These are phyloP conservation scores for Rhinocladiella mackenziei DNA, from an alignment of 2,329 filamentous ascomycete species.

Conservation along the genomic window DNA sequence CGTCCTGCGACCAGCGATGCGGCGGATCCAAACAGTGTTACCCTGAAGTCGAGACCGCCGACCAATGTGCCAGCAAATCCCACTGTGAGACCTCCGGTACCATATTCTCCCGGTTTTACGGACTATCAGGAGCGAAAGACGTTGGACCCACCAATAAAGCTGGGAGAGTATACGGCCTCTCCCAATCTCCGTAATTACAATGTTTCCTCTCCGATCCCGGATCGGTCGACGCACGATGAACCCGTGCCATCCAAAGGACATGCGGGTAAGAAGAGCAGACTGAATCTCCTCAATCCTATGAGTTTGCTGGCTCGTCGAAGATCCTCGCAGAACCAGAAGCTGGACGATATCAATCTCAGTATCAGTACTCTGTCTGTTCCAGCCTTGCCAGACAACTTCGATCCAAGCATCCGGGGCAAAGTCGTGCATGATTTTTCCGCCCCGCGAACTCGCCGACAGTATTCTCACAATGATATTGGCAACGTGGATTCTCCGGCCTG, in stretches of 20 bases:
- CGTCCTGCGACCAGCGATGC: slow-evolving; percentile 26
- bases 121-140: slow-evolving; percentile 10
- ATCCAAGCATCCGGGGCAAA: slow-evolving; percentile 60
- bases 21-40: slow-evolving; percentile 8
- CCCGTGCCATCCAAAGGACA: slow-evolving; percentile 32
- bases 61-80: slow-evolving; percentile 1
- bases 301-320: slow-evolving; percentile 55
- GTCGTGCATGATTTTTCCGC: slow-evolving; percentile 63
- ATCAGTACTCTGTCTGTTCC: slow-evolving; percentile 46
- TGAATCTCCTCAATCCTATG: slow-evolving; percentile 59
- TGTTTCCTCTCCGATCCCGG: slow-evolving; percentile 10
- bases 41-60: not conserved
- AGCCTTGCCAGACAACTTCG: slow-evolving; percentile 57
- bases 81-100: slow-evolving; percentile 6
- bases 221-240: slow-evolving; percentile 19
- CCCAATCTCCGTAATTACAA: slow-evolving; percentile 20
- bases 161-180: slow-evolving; percentile 16
- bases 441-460: slow-evolving; percentile 48
- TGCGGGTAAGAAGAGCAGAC: slow-evolving; percentile 45
- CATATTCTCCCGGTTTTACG: slow-evolving; percentile 2
- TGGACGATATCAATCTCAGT: slow-evolving; percentile 51
- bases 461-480: slow-evolving; percentile 30
- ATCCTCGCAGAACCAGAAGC: slow-evolving; percentile 49
- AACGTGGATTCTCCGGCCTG: slow-evolving; percentile 15
- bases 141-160: slow-evolving; percentile 11